These are phyloP conservation scores for Chlamydomonas sphaeroides DNA, from an alignment of 139 green algal genomes.

Conservation along the genomic window DNA sequence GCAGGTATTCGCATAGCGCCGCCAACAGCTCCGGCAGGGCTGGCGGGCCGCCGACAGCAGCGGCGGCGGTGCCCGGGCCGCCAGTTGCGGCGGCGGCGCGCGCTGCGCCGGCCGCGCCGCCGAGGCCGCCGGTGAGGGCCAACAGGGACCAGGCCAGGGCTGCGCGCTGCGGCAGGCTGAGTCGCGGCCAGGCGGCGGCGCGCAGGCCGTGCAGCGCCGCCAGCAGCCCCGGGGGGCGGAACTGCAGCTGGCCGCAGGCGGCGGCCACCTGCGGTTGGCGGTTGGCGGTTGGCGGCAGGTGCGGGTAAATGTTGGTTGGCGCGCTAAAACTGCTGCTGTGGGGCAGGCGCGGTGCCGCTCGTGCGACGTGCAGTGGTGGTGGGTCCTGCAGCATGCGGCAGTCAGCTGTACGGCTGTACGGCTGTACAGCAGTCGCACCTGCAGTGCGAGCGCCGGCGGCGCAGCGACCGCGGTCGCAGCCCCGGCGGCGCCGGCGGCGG, in stretches of 20 bases:
- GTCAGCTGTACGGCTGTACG: too few species aligned
- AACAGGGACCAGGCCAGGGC: constrained; percentile 12
- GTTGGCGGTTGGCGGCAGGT: too few species aligned
- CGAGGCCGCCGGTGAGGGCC: neutral
- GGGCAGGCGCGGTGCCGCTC: too few species aligned
- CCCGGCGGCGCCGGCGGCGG: neutral
- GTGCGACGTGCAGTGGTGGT: too few species aligned
- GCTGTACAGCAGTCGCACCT: too few species aligned
- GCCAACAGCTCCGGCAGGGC: neutral
- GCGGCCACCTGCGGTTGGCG: neutral
- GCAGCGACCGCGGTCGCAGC: neutral
- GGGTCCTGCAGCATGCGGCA: too few species aligned
- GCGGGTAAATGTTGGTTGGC: too few species aligned
- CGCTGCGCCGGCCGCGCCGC: neutral
- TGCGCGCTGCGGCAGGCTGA: constrained; percentile 3
- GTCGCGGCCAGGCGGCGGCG: neutral
- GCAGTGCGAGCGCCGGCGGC: neutral
- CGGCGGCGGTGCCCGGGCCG: neutral
- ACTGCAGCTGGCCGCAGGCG: constrained; percentile 22
- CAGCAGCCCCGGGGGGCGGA: constrained; percentile 23
- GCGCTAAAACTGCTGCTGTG: too few species aligned
- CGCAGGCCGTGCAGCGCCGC: neutral
- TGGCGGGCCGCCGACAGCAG: neutral
- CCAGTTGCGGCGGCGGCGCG: neutral
- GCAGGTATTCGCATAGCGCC: neutral